Evolutionary conservation across 2,329 filamentous ascomycete species (phyloP).

Genomic region (Akanthomyces dipterigenus): DNA sequence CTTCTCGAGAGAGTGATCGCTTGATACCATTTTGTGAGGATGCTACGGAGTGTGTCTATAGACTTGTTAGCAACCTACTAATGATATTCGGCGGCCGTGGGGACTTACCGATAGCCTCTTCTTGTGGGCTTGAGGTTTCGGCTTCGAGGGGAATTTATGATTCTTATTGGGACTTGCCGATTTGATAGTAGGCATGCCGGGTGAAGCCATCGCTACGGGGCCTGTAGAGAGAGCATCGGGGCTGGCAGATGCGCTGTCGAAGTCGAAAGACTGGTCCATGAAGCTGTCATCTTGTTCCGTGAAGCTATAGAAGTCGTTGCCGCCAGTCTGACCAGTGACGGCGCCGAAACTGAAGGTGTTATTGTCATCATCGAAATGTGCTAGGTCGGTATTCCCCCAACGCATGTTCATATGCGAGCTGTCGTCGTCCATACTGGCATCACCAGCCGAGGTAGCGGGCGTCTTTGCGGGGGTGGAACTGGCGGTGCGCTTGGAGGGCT

Average conservation of each 20-base stretch:
- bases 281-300: slow-evolving; percentile 33
- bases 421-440: slow-evolving; percentile 37
- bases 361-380: slow-evolving; percentile 32
- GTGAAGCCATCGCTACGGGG: slow-evolving; percentile 33
- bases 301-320: slow-evolving; percentile 27
- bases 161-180: slow-evolving; percentile 24
- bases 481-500: slow-evolving; percentile 39
- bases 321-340: slow-evolving; percentile 19
- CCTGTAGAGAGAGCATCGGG: slow-evolving; percentile 33
- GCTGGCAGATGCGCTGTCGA: slow-evolving; percentile 52
- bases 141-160: slow-evolving; percentile 19
- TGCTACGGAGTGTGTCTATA: slow-evolving; percentile 44
- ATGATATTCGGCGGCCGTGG: slow-evolving; percentile 11
- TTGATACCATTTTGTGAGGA: slow-evolving; percentile 44
- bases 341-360: slow-evolving; percentile 29
- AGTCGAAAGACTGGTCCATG: slow-evolving; percentile 48
- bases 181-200: slow-evolving; percentile 35
- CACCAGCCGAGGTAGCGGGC: slow-evolving; percentile 29
- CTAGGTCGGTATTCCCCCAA: slow-evolving; percentile 34
- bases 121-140: slow-evolving; percentile 22
- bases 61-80: slow-evolving; percentile 20
- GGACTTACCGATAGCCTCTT: slow-evolving; percentile 38
- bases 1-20: slow-evolving; percentile 43
- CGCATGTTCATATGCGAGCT: slow-evolving; percentile 33
- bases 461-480: slow-evolving; percentile 41